Base-by-base conservation (phyloP, 1,284 basidiomycete genomes). In the Papiliotrema laurentii region DNA sequence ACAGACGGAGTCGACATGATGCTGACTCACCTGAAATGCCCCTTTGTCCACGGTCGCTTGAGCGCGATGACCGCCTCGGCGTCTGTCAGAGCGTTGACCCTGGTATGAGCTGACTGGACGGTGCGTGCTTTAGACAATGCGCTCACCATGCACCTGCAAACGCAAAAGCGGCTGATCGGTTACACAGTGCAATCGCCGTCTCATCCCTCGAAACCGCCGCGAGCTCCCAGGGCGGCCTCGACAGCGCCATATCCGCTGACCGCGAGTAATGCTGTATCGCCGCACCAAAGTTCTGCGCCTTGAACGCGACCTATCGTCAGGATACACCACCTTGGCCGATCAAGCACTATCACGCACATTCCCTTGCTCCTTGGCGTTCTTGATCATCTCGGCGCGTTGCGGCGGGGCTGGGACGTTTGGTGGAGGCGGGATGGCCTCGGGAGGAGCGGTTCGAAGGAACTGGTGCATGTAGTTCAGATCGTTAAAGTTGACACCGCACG, bases 21-120 rank as follows among this genome's bases (percentile, higher is more conserved):
- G 35, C 16, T 87, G 3, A 87, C 89, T 61, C 85, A 94, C 56
- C 94, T 79, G 78, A 94, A 96, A 70, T 97, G 90, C 0, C 92
- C 94, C 71, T 97, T 97, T 61, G 85, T 83, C 94, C 94, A 98
- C 25, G 83, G 83, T 50, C 85, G 79, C 69, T 89, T 88, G 48
- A 97, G 75, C 56, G 82, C 75, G 38, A 94, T 85, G 59, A 97
- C 91, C 1, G 85, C 83, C 54, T 97, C 91, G 1, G 93, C 92
- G 66, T 98, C 94, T 21, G 86, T 85, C 6, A 97, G 76, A 2
- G 93, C 89, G 41, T 84, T 83, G 48, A 91, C 79, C 70, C 80
- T 66, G 55, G n/a, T 18, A 46, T 63, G 53, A 58, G 58, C 53
- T 40, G 24, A 4, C 22, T 4, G 30, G 33, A 10, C 39, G 3